phyloP scores from a whole-genome alignment of 2,329 filamentous ascomycete genomes.

The Pleoardoris graminearum region DNA sequence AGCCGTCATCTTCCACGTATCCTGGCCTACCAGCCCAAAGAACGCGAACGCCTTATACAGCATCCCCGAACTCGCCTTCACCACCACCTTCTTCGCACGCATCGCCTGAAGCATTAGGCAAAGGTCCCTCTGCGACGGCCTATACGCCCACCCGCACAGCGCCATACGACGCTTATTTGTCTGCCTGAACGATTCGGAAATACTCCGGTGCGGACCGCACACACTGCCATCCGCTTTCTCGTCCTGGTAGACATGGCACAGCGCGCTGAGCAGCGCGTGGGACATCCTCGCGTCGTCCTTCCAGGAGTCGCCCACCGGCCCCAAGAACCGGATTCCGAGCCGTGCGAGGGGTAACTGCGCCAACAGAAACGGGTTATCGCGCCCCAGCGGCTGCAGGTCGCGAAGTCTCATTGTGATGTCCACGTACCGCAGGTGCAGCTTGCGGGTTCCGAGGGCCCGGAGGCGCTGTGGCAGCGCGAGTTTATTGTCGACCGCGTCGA shows the following conservation, averaged over 20 bases:
- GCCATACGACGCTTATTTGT: not conserved
- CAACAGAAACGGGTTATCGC: slow-evolving; percentile 14
- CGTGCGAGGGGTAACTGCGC: slow-evolving; percentile 6
- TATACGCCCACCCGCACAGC: not conserved
- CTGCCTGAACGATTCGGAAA: not conserved
- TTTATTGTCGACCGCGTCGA: not conserved
- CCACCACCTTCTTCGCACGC: slow-evolving; percentile 7
- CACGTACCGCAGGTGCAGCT: slow-evolving; percentile 9
- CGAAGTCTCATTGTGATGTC: not conserved
- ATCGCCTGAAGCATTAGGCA: not conserved
- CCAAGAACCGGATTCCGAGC: slow-evolving; percentile 7
- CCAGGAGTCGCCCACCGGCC: not conserved
- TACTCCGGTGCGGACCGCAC: not conserved
- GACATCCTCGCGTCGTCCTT: not conserved
- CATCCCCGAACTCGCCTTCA: not conserved
- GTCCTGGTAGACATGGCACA: not conserved
- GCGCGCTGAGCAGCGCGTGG: slow-evolving; percentile 4
- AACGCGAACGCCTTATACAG: slow-evolving; percentile 6
- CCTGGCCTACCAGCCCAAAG: slow-evolving; percentile 3
- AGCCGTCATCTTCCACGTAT: not conserved
- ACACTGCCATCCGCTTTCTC: not conserved
- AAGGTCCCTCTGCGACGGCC: not conserved
- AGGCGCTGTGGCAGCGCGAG: not conserved
- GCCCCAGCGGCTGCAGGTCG: slow-evolving; percentile 1
- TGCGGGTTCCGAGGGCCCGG: not conserved